A percentile compares a stretch with the other conserved stretches of the same genome.
phyloP scores from a whole-genome alignment of 371 early-diverging fungal species.

The Circinella umbellata region DNA sequence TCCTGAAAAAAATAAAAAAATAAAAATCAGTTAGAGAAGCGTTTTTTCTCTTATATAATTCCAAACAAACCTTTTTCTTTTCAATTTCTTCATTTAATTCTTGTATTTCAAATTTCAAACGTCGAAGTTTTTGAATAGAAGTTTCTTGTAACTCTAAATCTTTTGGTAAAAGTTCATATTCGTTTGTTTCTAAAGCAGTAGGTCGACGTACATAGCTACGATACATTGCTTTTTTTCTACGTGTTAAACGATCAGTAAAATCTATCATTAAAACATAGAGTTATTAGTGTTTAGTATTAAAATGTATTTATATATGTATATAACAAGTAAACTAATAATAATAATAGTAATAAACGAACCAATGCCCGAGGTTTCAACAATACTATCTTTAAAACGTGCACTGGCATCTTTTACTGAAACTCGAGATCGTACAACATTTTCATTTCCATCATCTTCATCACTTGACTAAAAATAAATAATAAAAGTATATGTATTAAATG shows the following conservation, averaged over 20 bases:
- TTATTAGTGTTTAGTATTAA: no score
- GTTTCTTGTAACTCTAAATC: slow-evolving; percentile 70
- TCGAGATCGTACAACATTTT: slow-evolving; percentile 59
- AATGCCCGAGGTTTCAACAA: slow-evolving; percentile 49
- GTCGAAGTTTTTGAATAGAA: slow-evolving; percentile 73
- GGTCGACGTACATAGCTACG: slow-evolving; percentile 63
- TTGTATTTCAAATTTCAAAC: slow-evolving; percentile 83
- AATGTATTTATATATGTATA: not conserved
- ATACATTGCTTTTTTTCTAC: slow-evolving; percentile 70
- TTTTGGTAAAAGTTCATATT: slow-evolving; percentile 68
- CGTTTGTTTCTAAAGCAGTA: slow-evolving; percentile 62
- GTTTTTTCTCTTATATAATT: no score
- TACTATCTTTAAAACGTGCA: slow-evolving; percentile 56
- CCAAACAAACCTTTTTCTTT: slow-evolving; percentile 59
- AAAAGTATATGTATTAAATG: no score
- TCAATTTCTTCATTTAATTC: slow-evolving; percentile 78
- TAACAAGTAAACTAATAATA: not conserved
- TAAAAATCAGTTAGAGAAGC: not conserved
- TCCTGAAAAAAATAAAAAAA: not conserved
- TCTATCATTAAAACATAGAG: slow-evolving; percentile 33
- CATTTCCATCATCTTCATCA: slow-evolving; percentile 57
- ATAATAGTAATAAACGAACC: slow-evolving; percentile 32
- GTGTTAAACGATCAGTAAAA: slow-evolving; percentile 66
- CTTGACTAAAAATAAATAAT: slow-evolving; percentile 36
- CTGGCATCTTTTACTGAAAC: slow-evolving; percentile 66